Conservation (phyloP, 2,329 filamentous ascomycete species). For the Neospermospora avenae region DNA sequence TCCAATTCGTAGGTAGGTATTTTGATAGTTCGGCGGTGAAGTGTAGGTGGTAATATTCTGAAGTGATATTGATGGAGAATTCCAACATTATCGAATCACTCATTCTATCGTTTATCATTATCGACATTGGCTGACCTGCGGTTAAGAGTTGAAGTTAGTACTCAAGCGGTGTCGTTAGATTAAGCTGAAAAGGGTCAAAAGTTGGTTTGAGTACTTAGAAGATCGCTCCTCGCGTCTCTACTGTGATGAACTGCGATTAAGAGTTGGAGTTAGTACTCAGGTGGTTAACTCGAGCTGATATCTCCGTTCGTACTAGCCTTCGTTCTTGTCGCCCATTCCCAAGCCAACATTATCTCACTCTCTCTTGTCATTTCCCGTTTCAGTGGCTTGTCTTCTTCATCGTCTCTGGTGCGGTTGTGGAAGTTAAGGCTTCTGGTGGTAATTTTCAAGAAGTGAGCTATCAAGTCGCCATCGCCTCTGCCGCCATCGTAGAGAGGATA, state of each 20-base stretch:
- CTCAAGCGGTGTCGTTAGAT: too few relatives aligned
- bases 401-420: too few relatives aligned
- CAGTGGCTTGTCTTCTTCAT: too few relatives aligned
- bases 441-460: too few relatives aligned
- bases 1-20: not conserved
- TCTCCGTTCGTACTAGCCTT: too few relatives aligned
- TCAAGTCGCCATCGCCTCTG: too few relatives aligned
- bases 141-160: not conserved
- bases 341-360: too few relatives aligned
- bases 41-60: not conserved
- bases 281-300: not conserved
- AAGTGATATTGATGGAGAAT: not conserved
- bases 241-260: not conserved
- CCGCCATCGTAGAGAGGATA: too few relatives aligned
- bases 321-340: too few relatives aligned
- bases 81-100: not conserved
- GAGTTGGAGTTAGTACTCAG: not conserved
- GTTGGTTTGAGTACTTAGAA: not conserved
- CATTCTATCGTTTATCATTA: not conserved
- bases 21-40: not conserved
- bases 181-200: not conserved
- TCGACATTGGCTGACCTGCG: not conserved
- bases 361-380: too few relatives aligned
- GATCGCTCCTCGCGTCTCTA: not conserved
- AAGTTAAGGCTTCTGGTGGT: too few relatives aligned